These are phyloP conservation scores for Lavandula angustifolia DNA, from an alignment of 257 asterid genomes.

Conservation along the genomic window DNA sequence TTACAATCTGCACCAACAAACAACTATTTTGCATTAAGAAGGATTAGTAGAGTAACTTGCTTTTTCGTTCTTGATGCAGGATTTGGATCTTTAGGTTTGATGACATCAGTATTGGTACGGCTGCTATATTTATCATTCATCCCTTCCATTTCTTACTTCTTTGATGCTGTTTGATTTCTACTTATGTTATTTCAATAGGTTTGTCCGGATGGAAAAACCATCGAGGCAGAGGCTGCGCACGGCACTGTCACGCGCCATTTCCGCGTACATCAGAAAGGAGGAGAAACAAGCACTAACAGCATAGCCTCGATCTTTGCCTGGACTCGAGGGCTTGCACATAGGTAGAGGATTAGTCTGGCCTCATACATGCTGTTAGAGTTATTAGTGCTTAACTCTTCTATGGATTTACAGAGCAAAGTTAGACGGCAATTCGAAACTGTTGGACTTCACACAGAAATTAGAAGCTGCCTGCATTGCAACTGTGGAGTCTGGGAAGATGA, in stretches of 20 bases:
- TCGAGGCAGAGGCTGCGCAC: conserved; percentile 98
- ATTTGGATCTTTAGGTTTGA: conserved; percentile 96
- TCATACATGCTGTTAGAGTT: neutral
- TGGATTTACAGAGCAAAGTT: conserved; percentile 69
- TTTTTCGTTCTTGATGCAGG: conserved; percentile 53
- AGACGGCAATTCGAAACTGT: conserved; percentile 64
- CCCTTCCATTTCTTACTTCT: conserved; percentile 7
- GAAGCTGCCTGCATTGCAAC: conserved; percentile 81
- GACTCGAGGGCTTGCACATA: conserved; percentile 98
- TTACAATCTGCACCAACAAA: neutral
- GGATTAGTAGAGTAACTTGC: neutral
- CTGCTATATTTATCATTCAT: conserved; percentile 21
- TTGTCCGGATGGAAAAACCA: conserved; percentile 97
- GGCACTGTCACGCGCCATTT: conserved; percentile 98
- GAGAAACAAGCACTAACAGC: conserved; percentile 99
- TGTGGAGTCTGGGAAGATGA: conserved; percentile 97
- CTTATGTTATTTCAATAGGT: conserved; percentile 48
- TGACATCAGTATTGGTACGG: conserved; percentile 93
- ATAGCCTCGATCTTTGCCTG: conserved; percentile 98
- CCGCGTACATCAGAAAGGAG: conserved; percentile 94
- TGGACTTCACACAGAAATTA: conserved; percentile 76
- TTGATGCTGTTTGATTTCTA: conserved; percentile 9
- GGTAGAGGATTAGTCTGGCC: conserved; percentile 43
- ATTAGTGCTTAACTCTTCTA: neutral
- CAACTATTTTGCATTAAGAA: neutral